Evolutionary conservation across 768 basidiomycete species (phyloP), one percentile per base, ranked within the genome.

Genomic region (Mycena vulgaris): DNA sequence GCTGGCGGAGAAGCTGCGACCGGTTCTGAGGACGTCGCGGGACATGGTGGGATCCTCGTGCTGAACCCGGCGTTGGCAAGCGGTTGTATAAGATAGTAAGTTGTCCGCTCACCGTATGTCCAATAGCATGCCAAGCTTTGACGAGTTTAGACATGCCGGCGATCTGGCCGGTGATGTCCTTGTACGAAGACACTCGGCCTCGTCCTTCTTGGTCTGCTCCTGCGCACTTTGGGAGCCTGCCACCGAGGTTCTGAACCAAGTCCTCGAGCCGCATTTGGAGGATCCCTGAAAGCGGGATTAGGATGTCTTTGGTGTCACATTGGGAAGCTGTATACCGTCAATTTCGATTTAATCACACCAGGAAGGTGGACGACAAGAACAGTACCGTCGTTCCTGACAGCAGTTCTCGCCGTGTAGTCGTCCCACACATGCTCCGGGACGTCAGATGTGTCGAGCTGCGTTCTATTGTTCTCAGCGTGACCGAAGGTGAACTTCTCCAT

Each of bases 81-180:
- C 33, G 37, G 53, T 33, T 5, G 21, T 42, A 2, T 14, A 48
- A 2, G 27, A 14, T 23, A 35, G 6, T 14, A 13, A 27, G 25
- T 8, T 10, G 40, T n/a, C 39, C 9, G 27, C 39, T 39, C 30
- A 61, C 59, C 30, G 19, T 2, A 14, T 61, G 59, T 13, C 59
- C 59, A 11, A 61, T 61, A 3, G 59, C 59, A 35, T 61, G 59
- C 59, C 59, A 61, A 2, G 45, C 45, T 27, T 35, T 42, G 13
- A 59, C 58, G 5, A 59, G 28, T 23, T 59, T 59, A 35, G 27
- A 59, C 5, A 42, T 2, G 10, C 59, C 59, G 2, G 59, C 30
- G 14, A 33, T 35, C 23, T 61, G 28, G 42, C 45, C 59, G 5
- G 8, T 6, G 19, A 47, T 13, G 6, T 31, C n/a, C 19, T 61